Conservation (phyloP, 1,284 basidiomycete species). For the Somion occarium region DNA sequence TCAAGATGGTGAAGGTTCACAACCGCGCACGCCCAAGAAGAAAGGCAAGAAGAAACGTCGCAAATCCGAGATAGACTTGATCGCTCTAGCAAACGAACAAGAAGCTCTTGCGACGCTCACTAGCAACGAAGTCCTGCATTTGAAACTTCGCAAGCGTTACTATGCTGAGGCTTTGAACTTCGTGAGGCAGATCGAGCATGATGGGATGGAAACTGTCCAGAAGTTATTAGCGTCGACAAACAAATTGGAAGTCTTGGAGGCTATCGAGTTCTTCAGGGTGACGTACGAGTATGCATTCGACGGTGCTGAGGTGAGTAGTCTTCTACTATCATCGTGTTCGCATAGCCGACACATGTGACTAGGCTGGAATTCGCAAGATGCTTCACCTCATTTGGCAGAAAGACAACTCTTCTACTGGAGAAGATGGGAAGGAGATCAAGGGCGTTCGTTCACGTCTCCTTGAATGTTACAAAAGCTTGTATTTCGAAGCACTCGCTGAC, state of each 20-base stretch:
- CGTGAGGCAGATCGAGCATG: constrained; percentile 80
- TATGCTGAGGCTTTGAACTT: constrained; percentile 86
- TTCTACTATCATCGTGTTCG: background rate
- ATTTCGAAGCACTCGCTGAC: constrained; percentile 78
- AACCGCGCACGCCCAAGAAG: constrained; percentile 29
- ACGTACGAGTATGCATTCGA: constrained; percentile 82
- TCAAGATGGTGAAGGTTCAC: constrained; percentile 33
- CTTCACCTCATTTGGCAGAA: constrained; percentile 97
- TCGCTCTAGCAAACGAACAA: constrained; percentile 62
- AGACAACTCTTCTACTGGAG: constrained; percentile 82
- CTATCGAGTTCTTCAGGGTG: constrained; percentile 92
- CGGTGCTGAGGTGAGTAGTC: constrained; percentile 59
- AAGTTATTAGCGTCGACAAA: constrained; percentile 86
- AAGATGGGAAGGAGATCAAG: constrained; percentile 86
- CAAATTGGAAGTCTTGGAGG: constrained; percentile 92
- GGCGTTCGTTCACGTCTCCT: constrained; percentile 85
- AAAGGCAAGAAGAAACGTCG: constrained; percentile 51
- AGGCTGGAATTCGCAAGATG: constrained; percentile 93
- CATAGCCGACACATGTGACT: background rate
- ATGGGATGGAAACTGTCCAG: constrained; percentile 70
- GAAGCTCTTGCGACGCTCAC: constrained; percentile 63
- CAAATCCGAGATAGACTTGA: constrained; percentile 65
- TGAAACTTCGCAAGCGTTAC: constrained; percentile 85
- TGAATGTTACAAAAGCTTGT: constrained; percentile 86
- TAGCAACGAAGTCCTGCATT: constrained; percentile 58